These are phyloP conservation scores for Fraxinus ornus DNA, from an alignment of 305 asterid genomes.

Conservation along the genomic window DNA sequence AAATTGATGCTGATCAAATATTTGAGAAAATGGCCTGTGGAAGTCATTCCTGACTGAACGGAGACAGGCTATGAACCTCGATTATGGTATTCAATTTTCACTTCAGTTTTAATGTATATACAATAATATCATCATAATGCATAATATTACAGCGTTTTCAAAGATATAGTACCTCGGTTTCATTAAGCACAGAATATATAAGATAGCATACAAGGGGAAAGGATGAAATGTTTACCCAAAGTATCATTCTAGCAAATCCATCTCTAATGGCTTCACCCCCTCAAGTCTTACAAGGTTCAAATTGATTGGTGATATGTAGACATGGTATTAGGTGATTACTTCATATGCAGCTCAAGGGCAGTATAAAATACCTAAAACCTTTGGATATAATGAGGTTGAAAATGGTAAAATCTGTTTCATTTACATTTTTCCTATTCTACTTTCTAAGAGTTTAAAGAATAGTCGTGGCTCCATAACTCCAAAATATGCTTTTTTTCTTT, in stretches of 20 bases:
- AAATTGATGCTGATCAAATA: constrained; percentile 12
- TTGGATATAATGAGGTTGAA: not conserved
- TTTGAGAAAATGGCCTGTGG: not conserved
- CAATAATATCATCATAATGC: not conserved
- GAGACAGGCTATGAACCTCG: constrained; percentile 6
- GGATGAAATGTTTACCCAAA: not conserved
- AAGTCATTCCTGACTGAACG: not conserved
- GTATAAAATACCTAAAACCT: not conserved
- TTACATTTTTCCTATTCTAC: not conserved
- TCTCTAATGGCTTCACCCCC: not conserved
- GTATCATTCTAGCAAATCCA: not conserved
- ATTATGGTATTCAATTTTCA: not conserved
- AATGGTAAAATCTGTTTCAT: not conserved
- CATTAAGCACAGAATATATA: not conserved
- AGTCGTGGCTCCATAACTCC: no score
- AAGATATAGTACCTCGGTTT: not conserved
- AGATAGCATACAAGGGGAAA: not conserved
- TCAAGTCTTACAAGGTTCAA: not conserved
- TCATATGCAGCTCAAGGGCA: not conserved
- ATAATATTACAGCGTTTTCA: not conserved
- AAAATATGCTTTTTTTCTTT: no score
- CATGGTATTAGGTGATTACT: not conserved
- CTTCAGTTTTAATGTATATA: constrained; percentile 9
- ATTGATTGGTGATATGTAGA: not conserved
- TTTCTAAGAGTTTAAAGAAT: not conserved